Evolutionary conservation across 257 asterid genomes (phyloP).

Genomic region (Avicennia marina): DNA sequence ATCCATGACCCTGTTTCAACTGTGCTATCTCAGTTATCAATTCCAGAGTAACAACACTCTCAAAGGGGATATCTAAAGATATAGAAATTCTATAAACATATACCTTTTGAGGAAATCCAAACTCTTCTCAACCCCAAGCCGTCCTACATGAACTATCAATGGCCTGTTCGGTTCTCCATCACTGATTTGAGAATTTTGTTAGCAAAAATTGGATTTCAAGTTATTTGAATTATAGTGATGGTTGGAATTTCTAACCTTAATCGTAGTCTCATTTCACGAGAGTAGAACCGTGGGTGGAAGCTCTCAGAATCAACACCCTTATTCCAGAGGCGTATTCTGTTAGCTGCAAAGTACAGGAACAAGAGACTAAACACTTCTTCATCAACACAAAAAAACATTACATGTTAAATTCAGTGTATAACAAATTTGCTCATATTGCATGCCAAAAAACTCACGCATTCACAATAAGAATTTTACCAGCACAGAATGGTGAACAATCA

Average conservation of each 20-base stretch:
- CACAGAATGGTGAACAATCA: too few relatives aligned
- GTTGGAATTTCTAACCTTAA: slow-evolving; percentile 43
- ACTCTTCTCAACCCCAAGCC: slow-evolving; percentile 91
- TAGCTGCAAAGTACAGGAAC: not conserved
- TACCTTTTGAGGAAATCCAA: slow-evolving; percentile 89
- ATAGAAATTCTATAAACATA: not conserved
- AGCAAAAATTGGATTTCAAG: slow-evolving; percentile 7
- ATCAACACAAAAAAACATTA: too few relatives aligned
- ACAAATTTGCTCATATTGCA: too few relatives aligned
- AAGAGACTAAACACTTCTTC: too few relatives aligned
- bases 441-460: too few relatives aligned
- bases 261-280: slow-evolving; percentile 68
- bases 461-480: too few relatives aligned
- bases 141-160: slow-evolving; percentile 86
- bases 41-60: slow-evolving; percentile 1
- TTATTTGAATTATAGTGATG: not conserved
- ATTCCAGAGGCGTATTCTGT: slow-evolving; percentile 86
- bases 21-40: slow-evolving; percentile 13
- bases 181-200: slow-evolving; percentile 30
- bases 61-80: not conserved
- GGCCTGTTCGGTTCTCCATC: slow-evolving; percentile 88
- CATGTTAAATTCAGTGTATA: too few relatives aligned
- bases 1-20: slow-evolving; percentile 81
- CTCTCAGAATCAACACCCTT: slow-evolving; percentile 98
- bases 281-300: slow-evolving; percentile 68